Base-by-base conservation (phyloP, 108 stramenopile genomes). In the Conticribra weissflogii region DNA sequence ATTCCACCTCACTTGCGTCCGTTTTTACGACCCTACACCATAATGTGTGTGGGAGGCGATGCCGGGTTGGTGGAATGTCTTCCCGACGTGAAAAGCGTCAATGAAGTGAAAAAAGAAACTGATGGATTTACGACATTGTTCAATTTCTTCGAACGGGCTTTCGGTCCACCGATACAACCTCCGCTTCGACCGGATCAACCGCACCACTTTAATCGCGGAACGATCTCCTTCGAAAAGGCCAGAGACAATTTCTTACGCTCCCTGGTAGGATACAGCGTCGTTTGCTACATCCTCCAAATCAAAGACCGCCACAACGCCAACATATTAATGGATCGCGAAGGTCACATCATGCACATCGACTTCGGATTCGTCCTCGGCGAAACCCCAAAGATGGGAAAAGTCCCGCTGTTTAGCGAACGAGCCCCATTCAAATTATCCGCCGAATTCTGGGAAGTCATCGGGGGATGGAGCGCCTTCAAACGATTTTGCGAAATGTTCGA, bases 291-390 rank as follows among this genome's bases (percentile, higher is more conserved):
- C 59, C 81, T 97, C 22, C 97, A 98, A 79, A 96, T 94, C 68
- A 98, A 98, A 67, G 98, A 99, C 63, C 66, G 98, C 9, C 98
- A 99, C 83, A 99, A 99, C 76, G 97, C 94, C 21, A 99, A 99
- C 67, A 96, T 99, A 44, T 67, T 99, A 60, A 70, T 99, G 66
- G 96, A 96, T 77, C 87, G 92, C 0, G 76, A 77, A 18, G 76
- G 76, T 8, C 76, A 77, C 41, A 70, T 77, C 32, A 77, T 77
- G 64, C 98, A 99, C 83, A 99, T 99, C 59, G 98, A 99, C 75
- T 99, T 96, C 77, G 98, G 98, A 7, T 99, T 90, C 71, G 97
- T 99, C 19, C 83, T 99, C 0, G 98, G 98, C 9, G 90, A 93
- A 24, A 87, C 92, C 12, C 96, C 98, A 12, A 97, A 97, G 56